Evolutionary conservation across 495 filamentous ascomycete species (phyloP), one percentile per base, ranked within the genome.

Genomic region (Penicillium argentinense): DNA sequence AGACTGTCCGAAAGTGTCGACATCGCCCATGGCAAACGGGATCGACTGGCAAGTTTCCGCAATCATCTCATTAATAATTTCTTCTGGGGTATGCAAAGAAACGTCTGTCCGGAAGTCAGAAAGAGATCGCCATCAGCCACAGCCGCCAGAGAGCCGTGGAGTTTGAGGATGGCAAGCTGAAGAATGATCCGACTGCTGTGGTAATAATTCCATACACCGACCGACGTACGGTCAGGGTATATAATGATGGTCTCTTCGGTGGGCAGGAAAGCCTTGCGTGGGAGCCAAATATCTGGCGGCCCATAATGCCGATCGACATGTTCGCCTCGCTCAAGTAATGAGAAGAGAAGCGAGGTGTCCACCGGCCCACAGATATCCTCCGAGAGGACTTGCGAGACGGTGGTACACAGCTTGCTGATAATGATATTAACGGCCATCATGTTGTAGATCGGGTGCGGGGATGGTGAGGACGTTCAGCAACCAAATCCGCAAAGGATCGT

Each of bases 201-300:
- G 13, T 49, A 54, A 12, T 45, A 54, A 17, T 54, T 54, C 51
- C 51, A 49, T 4, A 54, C 28, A 44, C 29, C 36, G 23, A 42
- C 22, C 16, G 30, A 32, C 12, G 47, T 36, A 46, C 44, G 28
- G 39, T 54, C 30, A 33, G 33, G 29, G 22, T 43, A 30, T 21
- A 32, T 11, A 5, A 30, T 29, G 30, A 34, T 40, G 11, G 44
- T 12, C 17, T 49, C 45, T 11, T 46, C 51, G 3, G 32, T 48
- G 9, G 51, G 21, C 3, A 39, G 44, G 19, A 40, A 37, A 8
- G 30, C 26, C 14, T 39, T 48, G 9, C 46, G 26, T 12, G 51
- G 51, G 2, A 54, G 33, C 51, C 51, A 54, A 16, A 32, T 24
- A 4, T 49, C 46, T 27, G 51, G 45, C 1, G 50, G 26, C 5